Evolutionary conservation across 2,329 filamentous ascomycete genomes (phyloP).

Genomic region (Gaeumannomyces tritici): DNA sequence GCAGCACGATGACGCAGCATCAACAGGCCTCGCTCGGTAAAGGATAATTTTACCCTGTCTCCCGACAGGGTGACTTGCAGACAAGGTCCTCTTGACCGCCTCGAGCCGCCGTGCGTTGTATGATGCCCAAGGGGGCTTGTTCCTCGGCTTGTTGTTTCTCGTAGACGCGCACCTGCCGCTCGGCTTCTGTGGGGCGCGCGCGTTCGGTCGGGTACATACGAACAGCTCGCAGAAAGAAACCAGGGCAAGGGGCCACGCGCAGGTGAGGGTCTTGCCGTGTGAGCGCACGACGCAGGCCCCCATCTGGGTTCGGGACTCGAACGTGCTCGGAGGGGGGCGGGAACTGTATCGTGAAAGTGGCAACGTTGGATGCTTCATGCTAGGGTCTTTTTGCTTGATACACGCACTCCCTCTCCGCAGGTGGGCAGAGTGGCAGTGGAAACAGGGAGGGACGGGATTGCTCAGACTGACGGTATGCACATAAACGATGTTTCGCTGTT

Average conservation of each 20-base stretch:
- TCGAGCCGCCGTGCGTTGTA: neutral
- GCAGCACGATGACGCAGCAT: neutral
- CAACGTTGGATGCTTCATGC: neutral
- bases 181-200: neutral
- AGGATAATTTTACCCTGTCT: neutral
- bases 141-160: no score
- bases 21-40: neutral
- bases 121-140: no score
- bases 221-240: neutral
- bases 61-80: neutral
- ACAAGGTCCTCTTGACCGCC: neutral
- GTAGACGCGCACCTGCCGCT: no score
- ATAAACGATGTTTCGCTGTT: neutral
- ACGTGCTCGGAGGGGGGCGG: neutral
- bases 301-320: neutral
- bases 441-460: neutral
- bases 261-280: neutral
- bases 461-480: neutral
- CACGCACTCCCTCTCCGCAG: neutral
- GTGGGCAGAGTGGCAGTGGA: neutral
- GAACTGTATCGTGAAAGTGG: neutral
- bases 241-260: neutral
- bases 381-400: neutral
- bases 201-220: neutral
- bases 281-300: no score